phyloP scores from a whole-genome alignment of 352 stramenopile species.

The Pythium brachiatum region DNA sequence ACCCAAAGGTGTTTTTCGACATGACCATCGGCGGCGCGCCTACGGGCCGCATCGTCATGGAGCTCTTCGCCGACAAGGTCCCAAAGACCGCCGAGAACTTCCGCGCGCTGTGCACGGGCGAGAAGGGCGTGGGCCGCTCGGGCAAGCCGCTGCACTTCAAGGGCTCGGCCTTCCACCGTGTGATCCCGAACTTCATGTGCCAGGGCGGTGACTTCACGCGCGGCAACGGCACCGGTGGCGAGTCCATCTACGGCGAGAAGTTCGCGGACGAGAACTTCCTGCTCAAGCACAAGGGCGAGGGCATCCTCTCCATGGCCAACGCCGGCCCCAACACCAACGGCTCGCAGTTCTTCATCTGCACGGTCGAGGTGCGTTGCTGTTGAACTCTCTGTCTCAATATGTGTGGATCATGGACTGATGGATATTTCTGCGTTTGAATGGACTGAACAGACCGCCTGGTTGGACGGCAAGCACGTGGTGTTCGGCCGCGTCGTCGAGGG shows the following conservation, averaged over 20 bases:
- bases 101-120: constrained; percentile 59
- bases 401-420: neutral
- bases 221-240: constrained; percentile 91
- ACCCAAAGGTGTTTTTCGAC: constrained; percentile 97
- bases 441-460: constrained; percentile 85
- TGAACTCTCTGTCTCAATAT: neutral
- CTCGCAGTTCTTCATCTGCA: constrained; percentile 98
- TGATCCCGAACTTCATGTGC: constrained; percentile 88
- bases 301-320: constrained; percentile 97
- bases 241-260: constrained; percentile 94
- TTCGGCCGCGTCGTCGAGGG: constrained; percentile 96
- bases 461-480: constrained; percentile 92
- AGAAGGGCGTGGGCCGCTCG: constrained; percentile 73
- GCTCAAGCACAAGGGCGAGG: constrained; percentile 90
- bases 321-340: constrained; percentile 96
- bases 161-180: constrained; percentile 85
- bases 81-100: constrained; percentile 83
- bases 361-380: constrained; percentile 44
- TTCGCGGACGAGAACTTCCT: constrained; percentile 98
- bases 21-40: constrained; percentile 93
- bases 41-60: constrained; percentile 88
- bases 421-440: constrained; percentile 91
- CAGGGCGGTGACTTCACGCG: constrained; percentile 88
- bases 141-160: constrained; percentile 85
- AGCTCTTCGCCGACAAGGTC: constrained; percentile 85